Conservation (phyloP, 768 basidiomycete species). For the Mycena haematopus region DNA sequence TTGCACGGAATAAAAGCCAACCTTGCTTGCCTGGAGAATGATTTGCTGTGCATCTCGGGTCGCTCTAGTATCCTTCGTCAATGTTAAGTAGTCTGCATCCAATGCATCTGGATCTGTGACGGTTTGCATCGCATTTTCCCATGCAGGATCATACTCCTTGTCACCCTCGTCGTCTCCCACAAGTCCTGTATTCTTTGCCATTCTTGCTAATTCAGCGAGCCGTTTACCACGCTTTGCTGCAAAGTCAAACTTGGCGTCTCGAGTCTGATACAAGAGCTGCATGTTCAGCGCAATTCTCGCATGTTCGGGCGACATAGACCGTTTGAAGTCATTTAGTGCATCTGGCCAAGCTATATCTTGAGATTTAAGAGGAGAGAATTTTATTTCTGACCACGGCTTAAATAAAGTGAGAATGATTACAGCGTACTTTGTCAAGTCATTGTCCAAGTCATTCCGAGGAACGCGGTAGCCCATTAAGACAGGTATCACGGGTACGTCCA, state of each 20-base stretch:
- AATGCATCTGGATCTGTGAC: not conserved
- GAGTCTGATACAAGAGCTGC: conserved; percentile 21
- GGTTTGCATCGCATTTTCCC: conserved; percentile 12
- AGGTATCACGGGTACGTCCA: conserved; percentile 5
- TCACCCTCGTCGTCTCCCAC: not conserved
- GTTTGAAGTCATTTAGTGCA: conserved; percentile 1
- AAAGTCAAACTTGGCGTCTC: conserved; percentile 21
- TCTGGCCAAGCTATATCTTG: not conserved
- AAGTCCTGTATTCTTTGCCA: not conserved
- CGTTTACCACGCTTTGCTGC: conserved; percentile 3
- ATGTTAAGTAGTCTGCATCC: not conserved
- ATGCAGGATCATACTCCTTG: not conserved
- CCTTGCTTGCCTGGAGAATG: too few relatives aligned
- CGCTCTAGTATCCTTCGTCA: too few relatives aligned
- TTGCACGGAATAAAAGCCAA: too few relatives aligned
- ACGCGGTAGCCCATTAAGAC: conserved; percentile 13
- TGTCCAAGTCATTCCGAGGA: conserved; percentile 18
- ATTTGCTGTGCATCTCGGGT: too few relatives aligned
- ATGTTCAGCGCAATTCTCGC: conserved; percentile 6
- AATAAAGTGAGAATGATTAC: conserved; percentile 11
- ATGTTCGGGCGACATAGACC: not conserved
- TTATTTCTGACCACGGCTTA: conserved; percentile 8
- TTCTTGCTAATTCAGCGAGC: not conserved
- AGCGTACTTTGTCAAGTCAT: conserved; percentile 12
- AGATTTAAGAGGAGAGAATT: conserved; percentile 10